Base-by-base conservation (phyloP, 163 green algal species). In the Chlorella variabilis region DNA sequence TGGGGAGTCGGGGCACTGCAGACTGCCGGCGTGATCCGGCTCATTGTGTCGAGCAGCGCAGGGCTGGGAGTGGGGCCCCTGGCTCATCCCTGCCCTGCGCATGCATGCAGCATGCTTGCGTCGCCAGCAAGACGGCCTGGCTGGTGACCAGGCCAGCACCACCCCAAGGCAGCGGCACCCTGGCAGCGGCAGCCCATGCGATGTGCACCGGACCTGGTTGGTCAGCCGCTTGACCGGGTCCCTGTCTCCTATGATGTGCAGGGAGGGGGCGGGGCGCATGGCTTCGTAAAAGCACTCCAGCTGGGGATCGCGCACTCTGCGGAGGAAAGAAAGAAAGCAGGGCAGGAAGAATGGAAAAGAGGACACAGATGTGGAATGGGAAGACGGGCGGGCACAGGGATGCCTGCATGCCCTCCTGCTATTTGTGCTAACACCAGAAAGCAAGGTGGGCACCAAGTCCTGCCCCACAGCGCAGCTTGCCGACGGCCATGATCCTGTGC, bases 211-310 rank as follows among this genome's bases (percentile, higher is more conserved):
- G 36, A 56, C 38, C 38, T 62, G 75, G 75, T 81, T 81, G 59
- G 75, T 81, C 59, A 81, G 29, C 20, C 59, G 39, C 31, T 81
- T 81, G 11, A 81, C 75, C 0, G 75, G 75, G 31, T 81, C 75
- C 3, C 23, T 81, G 70, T 91, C 84, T 3, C 87, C 88, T 45
- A 89, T 85, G 54, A 92, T 76, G 65, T 92, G 88, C 18, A 91
- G 66, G 9, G 79, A 86, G 21, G 84, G 82, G 18, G 81, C 51
- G 34, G 75, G 56, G 31, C 49, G 45, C 42, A 86, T 49, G 11
- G 79, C 51, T 0, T 36, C 76, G 42, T 89, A 90, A 38, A 89
- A 85, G 3, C 75, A 61, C 20, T 86, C 80, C 54, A 89, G 45
- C 54, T 83, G 69, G 20, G 71, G 61, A 36, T 85, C 76, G 9